Evolutionary conservation across 441 rosid species (phyloP).

Genomic region (Populus hybrid): DNA sequence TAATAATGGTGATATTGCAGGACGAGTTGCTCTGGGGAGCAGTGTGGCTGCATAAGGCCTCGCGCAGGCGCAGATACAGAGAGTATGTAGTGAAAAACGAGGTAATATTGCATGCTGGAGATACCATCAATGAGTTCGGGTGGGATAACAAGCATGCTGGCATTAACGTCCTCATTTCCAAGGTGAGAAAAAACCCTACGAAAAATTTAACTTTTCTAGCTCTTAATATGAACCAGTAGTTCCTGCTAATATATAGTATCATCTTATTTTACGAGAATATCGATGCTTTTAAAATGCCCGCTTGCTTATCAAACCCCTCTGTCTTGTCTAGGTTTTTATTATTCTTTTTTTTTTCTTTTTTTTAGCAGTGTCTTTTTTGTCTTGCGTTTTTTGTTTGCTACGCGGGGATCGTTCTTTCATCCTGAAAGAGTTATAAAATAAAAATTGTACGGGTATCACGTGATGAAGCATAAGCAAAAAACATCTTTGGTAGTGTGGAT

Average conservation of each 20-base stretch:
- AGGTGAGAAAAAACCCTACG: slow-evolving; percentile 33
- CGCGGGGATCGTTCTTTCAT: slow-evolving; percentile 1
- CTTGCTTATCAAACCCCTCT: slow-evolving; percentile 20
- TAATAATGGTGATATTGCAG: slow-evolving; percentile 14
- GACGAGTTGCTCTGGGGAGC: slow-evolving; percentile 79
- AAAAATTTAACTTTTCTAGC: neutral
- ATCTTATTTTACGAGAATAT: neutral
- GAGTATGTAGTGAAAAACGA: slow-evolving; percentile 36
- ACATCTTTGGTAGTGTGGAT: slow-evolving; percentile 16
- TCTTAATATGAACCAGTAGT: neutral
- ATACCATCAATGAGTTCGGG: slow-evolving; percentile 49
- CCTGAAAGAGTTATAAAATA: neutral
- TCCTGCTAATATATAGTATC: neutral
- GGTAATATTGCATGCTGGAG: slow-evolving; percentile 45
- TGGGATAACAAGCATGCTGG: slow-evolving; percentile 78
- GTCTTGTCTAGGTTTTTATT: slow-evolving; percentile 16
- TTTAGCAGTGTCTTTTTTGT: too few relatives aligned
- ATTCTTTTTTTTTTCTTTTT: slow-evolving; percentile 12
- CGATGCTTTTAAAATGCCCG: neutral
- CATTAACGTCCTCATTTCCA: slow-evolving; percentile 56
- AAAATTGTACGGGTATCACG: slow-evolving; percentile 26
- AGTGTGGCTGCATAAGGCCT: slow-evolving; percentile 68
- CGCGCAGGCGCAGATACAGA: slow-evolving; percentile 47
- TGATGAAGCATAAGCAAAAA: slow-evolving; percentile 21
- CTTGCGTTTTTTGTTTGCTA: slow-evolving; percentile 21